Conservation (phyloP, 805 yeast genomes). For the Sugiyamaella valdiviana region DNA sequence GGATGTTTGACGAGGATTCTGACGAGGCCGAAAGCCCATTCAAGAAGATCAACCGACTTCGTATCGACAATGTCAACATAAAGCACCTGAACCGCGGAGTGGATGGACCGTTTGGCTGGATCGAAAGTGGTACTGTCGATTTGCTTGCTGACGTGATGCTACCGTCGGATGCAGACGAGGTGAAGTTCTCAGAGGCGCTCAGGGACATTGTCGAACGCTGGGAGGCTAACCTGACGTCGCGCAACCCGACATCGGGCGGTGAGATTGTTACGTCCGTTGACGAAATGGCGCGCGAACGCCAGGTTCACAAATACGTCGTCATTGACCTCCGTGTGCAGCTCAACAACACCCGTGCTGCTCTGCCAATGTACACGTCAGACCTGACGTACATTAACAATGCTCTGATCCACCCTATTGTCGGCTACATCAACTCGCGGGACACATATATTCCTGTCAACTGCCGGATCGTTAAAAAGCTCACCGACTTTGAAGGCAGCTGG, state of each 20-base stretch:
- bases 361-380: constrained; percentile 83
- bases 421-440: constrained; percentile 83
- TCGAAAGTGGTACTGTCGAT: constrained; percentile 84
- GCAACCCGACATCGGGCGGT: constrained; percentile 15
- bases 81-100: constrained; percentile 88
- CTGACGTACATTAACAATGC: constrained; percentile 90
- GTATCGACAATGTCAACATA: constrained; percentile 78
- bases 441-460: constrained; percentile 86
- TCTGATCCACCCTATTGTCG: constrained; percentile 87
- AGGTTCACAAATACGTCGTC: constrained; percentile 52
- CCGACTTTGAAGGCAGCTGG: constrained; percentile 95
- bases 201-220: constrained; percentile 37
- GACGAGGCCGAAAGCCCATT: constrained; percentile 33
- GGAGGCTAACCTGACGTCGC: constrained; percentile 28
- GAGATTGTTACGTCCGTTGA: constrained; percentile 30
- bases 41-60: constrained; percentile 64
- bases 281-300: constrained; percentile 23
- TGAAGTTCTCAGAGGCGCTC: constrained; percentile 34
- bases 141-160: constrained; percentile 86
- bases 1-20: constrained; percentile 31
- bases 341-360: constrained; percentile 80
- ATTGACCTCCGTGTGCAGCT: constrained; percentile 74
- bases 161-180: constrained; percentile 55
- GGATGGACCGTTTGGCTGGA: constrained; percentile 95
- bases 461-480: constrained; percentile 66